A percentile compares a stretch with the other conserved stretches of the same genome.
These are phyloP conservation scores for Wallacemonas sp. DNA, from an alignment of 208 protist genomes.

Conservation along the genomic window DNA sequence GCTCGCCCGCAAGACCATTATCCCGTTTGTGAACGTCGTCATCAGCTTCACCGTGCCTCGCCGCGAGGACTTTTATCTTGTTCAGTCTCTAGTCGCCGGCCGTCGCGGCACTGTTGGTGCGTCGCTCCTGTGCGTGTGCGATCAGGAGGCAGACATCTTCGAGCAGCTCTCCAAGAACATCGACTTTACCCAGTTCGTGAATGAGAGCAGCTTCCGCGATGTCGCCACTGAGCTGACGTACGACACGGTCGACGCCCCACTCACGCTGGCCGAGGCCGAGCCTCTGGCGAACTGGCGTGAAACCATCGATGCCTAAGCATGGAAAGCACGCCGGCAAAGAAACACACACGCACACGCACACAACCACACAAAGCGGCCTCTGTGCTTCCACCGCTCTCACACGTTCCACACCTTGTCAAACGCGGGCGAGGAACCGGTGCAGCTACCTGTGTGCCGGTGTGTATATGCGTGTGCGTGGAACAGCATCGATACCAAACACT, in stretches of 20 bases:
- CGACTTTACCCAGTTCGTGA: slow-evolving; percentile 56
- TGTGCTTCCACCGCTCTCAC: too few species aligned
- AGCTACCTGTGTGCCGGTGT: too few species aligned
- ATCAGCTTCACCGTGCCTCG: slow-evolving; percentile 86
- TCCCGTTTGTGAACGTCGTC: slow-evolving; percentile 91
- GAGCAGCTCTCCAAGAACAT: slow-evolving; percentile 63
- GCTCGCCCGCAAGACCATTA: slow-evolving; percentile 81
- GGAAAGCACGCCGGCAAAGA: not conserved
- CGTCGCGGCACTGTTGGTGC: slow-evolving; percentile 80
- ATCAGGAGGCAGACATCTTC: slow-evolving; percentile 48
- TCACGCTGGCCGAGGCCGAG: slow-evolving; percentile 75
- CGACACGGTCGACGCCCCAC: slow-evolving; percentile 66
- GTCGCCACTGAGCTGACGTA: slow-evolving; percentile 78
- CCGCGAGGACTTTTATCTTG: slow-evolving; percentile 83
- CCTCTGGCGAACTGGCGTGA: slow-evolving; percentile 81
- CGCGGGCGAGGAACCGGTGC: too few species aligned
- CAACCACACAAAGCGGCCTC: not conserved
- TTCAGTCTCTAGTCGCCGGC: slow-evolving; percentile 82
- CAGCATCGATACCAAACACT: too few species aligned
- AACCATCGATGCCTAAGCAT: not conserved
- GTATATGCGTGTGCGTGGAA: too few species aligned
- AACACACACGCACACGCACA: not conserved
- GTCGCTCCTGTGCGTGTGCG: slow-evolving; percentile 79
- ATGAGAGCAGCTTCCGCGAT: slow-evolving; percentile 65
- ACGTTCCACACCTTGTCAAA: too few species aligned